Evolutionary conservation across 2,329 filamentous ascomycete genomes (phyloP).

Genomic region (Beauveria asiatica): DNA sequence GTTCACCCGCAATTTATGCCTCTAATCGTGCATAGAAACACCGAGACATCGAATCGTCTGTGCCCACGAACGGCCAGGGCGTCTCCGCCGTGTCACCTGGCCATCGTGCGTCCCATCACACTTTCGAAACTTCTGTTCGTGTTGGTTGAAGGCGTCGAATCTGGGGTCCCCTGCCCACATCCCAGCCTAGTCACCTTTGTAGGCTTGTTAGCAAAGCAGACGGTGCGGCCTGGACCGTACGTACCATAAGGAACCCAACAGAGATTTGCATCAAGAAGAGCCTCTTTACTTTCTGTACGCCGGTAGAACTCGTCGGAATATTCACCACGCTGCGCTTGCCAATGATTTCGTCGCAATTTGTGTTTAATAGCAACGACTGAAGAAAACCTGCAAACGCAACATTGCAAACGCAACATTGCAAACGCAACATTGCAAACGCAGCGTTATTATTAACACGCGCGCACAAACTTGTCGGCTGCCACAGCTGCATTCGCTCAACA

Average conservation of each 20-base stretch:
- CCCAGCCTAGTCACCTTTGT: background rate
- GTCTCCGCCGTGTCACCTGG: background rate
- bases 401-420: background rate
- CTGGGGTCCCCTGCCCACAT: conserved; percentile 4
- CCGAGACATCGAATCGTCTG: background rate
- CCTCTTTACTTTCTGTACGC: background rate
- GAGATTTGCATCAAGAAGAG: background rate
- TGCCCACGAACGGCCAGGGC: background rate
- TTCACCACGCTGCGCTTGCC: background rate
- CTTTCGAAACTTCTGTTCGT: background rate
- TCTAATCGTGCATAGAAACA: background rate
- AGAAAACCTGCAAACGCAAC: background rate
- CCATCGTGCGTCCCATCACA: background rate
- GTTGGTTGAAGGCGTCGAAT: conserved; percentile 4
- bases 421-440: background rate
- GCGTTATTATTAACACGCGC: background rate
- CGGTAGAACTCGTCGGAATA: background rate
- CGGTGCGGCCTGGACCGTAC: background rate
- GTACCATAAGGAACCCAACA: background rate
- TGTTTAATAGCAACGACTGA: background rate
- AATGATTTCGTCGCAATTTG: background rate
- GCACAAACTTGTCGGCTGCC: background rate
- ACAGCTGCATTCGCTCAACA: background rate
- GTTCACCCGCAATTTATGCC: background rate
- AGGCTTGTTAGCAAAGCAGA: background rate